Evolutionary conservation across 2,329 filamentous ascomycete genomes (phyloP).

Genomic region (Xylariales sp.): DNA sequence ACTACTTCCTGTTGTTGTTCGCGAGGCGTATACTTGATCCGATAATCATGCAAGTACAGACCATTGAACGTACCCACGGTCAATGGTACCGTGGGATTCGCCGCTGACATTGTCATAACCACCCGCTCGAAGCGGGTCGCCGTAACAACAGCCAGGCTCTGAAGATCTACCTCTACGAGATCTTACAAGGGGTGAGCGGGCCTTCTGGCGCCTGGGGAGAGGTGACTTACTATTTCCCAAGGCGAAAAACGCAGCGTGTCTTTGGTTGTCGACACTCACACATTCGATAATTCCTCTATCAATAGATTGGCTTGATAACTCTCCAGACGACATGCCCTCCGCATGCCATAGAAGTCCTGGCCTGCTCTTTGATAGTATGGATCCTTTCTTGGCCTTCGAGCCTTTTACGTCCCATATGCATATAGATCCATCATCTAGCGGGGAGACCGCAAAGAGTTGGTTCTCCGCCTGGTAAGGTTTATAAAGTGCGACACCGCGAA

Average conservation of each 20-base stretch:
- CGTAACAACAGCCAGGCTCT: slow-evolving; percentile 75
- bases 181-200: slow-evolving; percentile 52
- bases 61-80: slow-evolving; percentile 86
- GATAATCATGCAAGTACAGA: slow-evolving; percentile 84
- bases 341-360: slow-evolving; percentile 71
- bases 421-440: slow-evolving; percentile 88
- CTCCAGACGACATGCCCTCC: slow-evolving; percentile 37
- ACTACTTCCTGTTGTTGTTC: slow-evolving; percentile 54
- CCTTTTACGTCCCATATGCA: slow-evolving; percentile 83
- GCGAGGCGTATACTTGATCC: slow-evolving; percentile 55
- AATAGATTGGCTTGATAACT: slow-evolving; percentile 59
- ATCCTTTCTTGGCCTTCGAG: slow-evolving; percentile 65
- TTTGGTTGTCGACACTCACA: slow-evolving; percentile 78
- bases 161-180: slow-evolving; percentile 84
- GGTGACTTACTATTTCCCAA: slow-evolving; percentile 72
- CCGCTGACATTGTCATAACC: slow-evolving; percentile 83
- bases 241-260: slow-evolving; percentile 80
- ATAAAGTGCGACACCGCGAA: slow-evolving; percentile 78
- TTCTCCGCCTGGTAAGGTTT: slow-evolving; percentile 62
- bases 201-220: not conserved
- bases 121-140: slow-evolving; percentile 81
- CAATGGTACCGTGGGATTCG: slow-evolving; percentile 74
- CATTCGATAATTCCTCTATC: slow-evolving; percentile 77
- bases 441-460: slow-evolving; percentile 74
- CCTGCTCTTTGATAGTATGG: slow-evolving; percentile 72